phyloP scores from a whole-genome alignment of 495 filamentous ascomycete species.

The Neurospora sp. region DNA sequence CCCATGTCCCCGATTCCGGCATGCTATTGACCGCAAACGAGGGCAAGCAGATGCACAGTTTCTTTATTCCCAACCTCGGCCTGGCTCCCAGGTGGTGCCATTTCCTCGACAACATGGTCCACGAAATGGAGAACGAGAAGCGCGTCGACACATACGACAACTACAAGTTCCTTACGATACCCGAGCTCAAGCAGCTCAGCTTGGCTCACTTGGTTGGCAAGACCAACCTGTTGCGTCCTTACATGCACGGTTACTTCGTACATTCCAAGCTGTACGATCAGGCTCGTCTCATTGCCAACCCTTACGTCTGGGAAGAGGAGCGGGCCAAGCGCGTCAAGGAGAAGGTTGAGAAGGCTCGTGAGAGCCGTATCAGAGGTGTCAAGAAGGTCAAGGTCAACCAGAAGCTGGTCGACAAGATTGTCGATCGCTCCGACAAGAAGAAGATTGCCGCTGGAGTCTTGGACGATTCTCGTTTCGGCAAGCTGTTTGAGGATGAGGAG shows the following conservation, averaged over 20 bases:
- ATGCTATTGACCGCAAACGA: constrained; percentile 97
- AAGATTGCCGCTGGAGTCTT: constrained; percentile 57
- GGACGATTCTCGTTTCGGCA: constrained; percentile 73
- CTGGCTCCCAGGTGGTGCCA: constrained; percentile 92
- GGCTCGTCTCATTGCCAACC: constrained; percentile 82
- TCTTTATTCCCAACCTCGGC: constrained; percentile 83
- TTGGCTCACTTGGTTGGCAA: constrained; percentile 80
- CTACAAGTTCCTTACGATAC: constrained; percentile 88
- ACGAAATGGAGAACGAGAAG: constrained; percentile 85
- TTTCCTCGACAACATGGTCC: constrained; percentile 92
- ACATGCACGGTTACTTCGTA: constrained; percentile 99
- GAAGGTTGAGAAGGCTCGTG: constrained; percentile 88
- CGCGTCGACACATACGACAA: constrained; percentile 86
- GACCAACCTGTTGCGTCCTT: constrained; percentile 77
- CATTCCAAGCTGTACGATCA: constrained; percentile 88
- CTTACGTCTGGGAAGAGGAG: constrained; percentile 84
- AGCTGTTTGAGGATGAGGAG: constrained; percentile 84
- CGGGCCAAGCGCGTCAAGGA: constrained; percentile 77
- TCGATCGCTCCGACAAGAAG: constrained; percentile 71
- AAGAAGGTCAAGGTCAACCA: constrained; percentile 91
- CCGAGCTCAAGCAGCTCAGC: constrained; percentile 70
- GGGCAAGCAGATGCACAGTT: constrained; percentile 59
- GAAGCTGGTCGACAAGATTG: constrained; percentile 70
- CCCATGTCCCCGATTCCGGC: constrained; percentile 74
- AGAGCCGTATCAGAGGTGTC: constrained; percentile 80